Conservation (phyloP, 768 basidiomycete species). For the Gelatoporia subvermispora region DNA sequence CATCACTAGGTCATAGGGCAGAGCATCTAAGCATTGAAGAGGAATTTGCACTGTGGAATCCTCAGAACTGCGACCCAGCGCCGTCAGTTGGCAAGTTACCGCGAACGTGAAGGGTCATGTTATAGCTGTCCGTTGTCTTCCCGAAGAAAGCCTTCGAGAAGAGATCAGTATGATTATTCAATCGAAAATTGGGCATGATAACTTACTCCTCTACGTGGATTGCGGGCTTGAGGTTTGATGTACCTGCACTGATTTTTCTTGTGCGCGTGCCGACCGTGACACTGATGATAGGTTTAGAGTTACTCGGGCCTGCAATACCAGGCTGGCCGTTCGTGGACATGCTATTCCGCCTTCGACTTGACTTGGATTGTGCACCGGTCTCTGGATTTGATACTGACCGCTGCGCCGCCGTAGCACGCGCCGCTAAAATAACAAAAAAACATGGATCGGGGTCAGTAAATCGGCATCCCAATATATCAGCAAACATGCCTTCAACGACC, state of each 20-base stretch:
- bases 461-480: too few relatives aligned
- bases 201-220: slow-evolving; percentile 17
- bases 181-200: too few relatives aligned
- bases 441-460: not conserved
- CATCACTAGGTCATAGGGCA: too few relatives aligned
- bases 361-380: not conserved
- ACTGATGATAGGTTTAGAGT: slow-evolving; percentile 17
- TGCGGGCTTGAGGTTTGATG: slow-evolving; percentile 18
- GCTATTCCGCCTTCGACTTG: not conserved
- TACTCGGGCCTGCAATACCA: not conserved
- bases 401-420: slow-evolving; percentile 12
- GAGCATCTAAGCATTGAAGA: too few relatives aligned
- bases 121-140: too few relatives aligned
- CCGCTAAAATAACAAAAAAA: too few relatives aligned
- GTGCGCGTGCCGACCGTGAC: slow-evolving; percentile 17
- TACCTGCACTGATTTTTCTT: slow-evolving; percentile 19
- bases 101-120: too few relatives aligned
- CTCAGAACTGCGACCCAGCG: too few relatives aligned
- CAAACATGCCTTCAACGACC: slow-evolving; percentile 51
- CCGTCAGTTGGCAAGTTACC: too few relatives aligned
- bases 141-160: too few relatives aligned
- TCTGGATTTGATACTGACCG: not conserved
- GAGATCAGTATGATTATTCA: too few relatives aligned
- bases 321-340: not conserved
- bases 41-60: too few relatives aligned